Base-by-base conservation (phyloP, 371 early-diverging fungal species). In the Syncephalis fuscata region DNA sequence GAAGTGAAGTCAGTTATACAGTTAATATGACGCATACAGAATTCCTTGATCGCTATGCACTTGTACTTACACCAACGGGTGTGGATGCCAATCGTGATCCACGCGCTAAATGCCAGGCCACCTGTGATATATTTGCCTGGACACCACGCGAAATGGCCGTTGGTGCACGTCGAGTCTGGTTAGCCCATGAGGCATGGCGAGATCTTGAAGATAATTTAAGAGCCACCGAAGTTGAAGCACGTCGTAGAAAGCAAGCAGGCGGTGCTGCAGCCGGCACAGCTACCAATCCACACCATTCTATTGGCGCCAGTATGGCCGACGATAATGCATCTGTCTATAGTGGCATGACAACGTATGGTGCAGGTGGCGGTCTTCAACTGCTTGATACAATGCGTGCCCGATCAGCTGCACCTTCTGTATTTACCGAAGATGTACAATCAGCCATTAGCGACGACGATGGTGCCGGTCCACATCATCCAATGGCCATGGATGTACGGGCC, bases 201-300 rank as follows among this genome's bases (percentile, higher is more conserved):
- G 74, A 75, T 40, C 52, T 88, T 17, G 91, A 91, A 50, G 79
- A 83, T 48, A 74, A 73, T 16, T 64, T 90, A 20, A 67, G 85
- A 17, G 63, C 68, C 1, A 63, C 71, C 27, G 85, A 86, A 64
- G 78, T 80, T 46, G 80, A 76, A 39, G 76, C 73, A 39, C 65
- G 75, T 1, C 32, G 32, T 32, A 32, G 32, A 11, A 32, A 32
- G 11, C 32, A 32, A 11, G 7, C 4, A 32, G 32, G 32, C 11
- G 4, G 4, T 4, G 7, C 32, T 32, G 36, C 61, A 4, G 62
- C 67, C 23, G 60, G 65, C 10, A 76, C 27, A 23, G 11, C 44
- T 23, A 20, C 52, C 43, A 26, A 19, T 0, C 45, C 55, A 9
- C n/a, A n/a, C n/a, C n/a, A n/a, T n/a, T n/a, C n/a, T n/a, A n/a